Conservation (phyloP, 2,329 filamentous ascomycete species). For the Raffaelea ambrosiae region DNA sequence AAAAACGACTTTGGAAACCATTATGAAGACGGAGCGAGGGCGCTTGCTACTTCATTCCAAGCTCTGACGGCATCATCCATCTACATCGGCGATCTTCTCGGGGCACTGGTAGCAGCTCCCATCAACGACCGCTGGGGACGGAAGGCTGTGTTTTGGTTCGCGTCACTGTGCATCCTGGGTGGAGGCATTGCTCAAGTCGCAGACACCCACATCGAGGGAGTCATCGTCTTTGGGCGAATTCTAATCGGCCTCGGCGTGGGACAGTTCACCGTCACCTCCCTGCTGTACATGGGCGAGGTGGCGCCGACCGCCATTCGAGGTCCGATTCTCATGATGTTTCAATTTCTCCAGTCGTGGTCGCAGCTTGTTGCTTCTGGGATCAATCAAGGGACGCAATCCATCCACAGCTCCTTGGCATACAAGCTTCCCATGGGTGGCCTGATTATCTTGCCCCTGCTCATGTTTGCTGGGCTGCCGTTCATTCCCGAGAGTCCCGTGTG, state of each 20-base stretch:
- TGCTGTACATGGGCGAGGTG: conserved; percentile 24
- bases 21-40: conserved; percentile 13
- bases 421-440: conserved; percentile 30
- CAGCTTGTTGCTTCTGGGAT: conserved; percentile 18
- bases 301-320: conserved; percentile 16
- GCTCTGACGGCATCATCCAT: conserved; percentile 27
- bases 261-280: conserved; percentile 21
- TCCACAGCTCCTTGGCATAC: conserved; percentile 19
- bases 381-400: conserved; percentile 13
- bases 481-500: conserved; percentile 30
- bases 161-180: conserved; percentile 22
- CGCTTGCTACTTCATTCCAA: conserved; percentile 18
- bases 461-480: conserved; percentile 25
- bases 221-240: conserved; percentile 16
- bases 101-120: conserved; percentile 24
- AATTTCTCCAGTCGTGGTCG: conserved; percentile 19
- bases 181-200: conserved; percentile 20
- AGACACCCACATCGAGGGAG: conserved; percentile 11
- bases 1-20: conserved; percentile 17
- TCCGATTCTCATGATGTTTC: conserved; percentile 20
- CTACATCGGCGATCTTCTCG: conserved; percentile 28
- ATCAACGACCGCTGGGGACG: conserved; percentile 27
- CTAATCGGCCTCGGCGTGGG: conserved; percentile 17
- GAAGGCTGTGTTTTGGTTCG: conserved; percentile 21
- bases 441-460: conserved; percentile 26